A percentile compares a stretch with the other conserved stretches of the same genome.
Conservation (phyloP, 352 stramenopile species). For the Phytophthora tentaculata region DNA sequence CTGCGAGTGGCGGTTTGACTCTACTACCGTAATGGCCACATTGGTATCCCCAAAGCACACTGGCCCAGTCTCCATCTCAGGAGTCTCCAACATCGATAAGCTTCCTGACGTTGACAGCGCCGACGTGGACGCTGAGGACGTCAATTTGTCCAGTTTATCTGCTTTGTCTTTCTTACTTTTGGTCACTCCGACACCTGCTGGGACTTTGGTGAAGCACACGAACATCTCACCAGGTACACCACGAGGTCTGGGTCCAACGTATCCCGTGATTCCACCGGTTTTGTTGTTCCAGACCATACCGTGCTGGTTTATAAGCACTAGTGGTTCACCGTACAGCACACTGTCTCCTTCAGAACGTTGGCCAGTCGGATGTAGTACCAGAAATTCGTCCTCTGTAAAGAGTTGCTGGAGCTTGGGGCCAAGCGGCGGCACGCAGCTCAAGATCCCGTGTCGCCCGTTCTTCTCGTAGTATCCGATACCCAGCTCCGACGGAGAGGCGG, state of each 20-base stretch:
- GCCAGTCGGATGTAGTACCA: conserved; percentile 71
- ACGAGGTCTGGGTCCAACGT: conserved; percentile 73
- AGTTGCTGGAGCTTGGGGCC: conserved; percentile 68
- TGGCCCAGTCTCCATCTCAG: conserved; percentile 24
- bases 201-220: conserved; percentile 61
- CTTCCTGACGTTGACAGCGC: conserved; percentile 27
- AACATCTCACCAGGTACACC: conserved; percentile 80
- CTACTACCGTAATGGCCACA: conserved; percentile 74
- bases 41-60: conserved; percentile 77
- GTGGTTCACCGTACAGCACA: conserved; percentile 74
- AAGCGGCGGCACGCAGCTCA: conserved; percentile 84
- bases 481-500: conserved; percentile 13
- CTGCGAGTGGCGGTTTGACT: conserved; percentile 84
- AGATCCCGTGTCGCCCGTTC: conserved; percentile 83
- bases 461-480: conserved; percentile 89
- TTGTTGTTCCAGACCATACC: conserved; percentile 91
- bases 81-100: conserved; percentile 24
- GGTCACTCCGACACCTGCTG: conserved; percentile 18
- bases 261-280: conserved; percentile 86
- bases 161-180: conserved; percentile 37
- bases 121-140: conserved; percentile 24
- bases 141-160: conserved; percentile 27
- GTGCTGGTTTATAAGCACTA: conserved; percentile 88
- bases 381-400: conserved; percentile 87
- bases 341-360: conserved; percentile 46